Conservation (phyloP, 768 basidiomycete species). For the Pleurotus sapidus region DNA sequence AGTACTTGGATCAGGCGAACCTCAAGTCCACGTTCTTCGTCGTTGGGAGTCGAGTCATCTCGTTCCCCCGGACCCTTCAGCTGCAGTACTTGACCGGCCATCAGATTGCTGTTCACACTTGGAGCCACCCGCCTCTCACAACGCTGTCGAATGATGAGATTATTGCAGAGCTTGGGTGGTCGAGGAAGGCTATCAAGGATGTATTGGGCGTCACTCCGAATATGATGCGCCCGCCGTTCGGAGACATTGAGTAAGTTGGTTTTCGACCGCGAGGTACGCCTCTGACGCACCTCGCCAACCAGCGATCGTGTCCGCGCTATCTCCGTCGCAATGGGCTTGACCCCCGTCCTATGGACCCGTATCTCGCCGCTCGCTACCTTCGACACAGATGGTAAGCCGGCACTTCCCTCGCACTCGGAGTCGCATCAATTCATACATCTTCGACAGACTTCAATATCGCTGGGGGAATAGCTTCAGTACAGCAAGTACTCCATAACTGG, state of each 20-base stretch:
- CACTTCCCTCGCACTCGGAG: slow-evolving; percentile 1
- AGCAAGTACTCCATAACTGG: slow-evolving; percentile 70
- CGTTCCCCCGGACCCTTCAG: slow-evolving; percentile 67
- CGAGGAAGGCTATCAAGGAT: slow-evolving; percentile 81
- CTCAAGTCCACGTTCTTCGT: slow-evolving; percentile 86
- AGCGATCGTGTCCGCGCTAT: slow-evolving; percentile 89
- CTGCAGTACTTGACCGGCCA: slow-evolving; percentile 75
- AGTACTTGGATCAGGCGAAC: slow-evolving; percentile 59
- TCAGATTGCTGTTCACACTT: slow-evolving; percentile 68
- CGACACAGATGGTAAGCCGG: slow-evolving; percentile 58
- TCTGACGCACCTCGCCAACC: slow-evolving; percentile 1
- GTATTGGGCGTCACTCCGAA: slow-evolving; percentile 75
- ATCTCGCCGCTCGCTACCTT: slow-evolving; percentile 58
- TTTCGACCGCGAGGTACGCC: background rate
- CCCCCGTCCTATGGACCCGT: slow-evolving; percentile 83
- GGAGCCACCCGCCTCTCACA: slow-evolving; percentile 75
- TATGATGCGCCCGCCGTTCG: slow-evolving; percentile 80
- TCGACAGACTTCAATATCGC: slow-evolving; percentile 76
- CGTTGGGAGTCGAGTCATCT: slow-evolving; percentile 78
- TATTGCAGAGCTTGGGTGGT: slow-evolving; percentile 88
- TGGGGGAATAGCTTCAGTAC: slow-evolving; percentile 53
- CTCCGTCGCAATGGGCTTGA: slow-evolving; percentile 76
- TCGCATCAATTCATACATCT: slow-evolving; percentile 9
- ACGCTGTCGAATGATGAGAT: slow-evolving; percentile 75
- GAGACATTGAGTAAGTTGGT: slow-evolving; percentile 65